These are phyloP conservation scores for Jacaranda mimosifolia DNA, from an alignment of 257 asterid genomes.

Conservation along the genomic window DNA sequence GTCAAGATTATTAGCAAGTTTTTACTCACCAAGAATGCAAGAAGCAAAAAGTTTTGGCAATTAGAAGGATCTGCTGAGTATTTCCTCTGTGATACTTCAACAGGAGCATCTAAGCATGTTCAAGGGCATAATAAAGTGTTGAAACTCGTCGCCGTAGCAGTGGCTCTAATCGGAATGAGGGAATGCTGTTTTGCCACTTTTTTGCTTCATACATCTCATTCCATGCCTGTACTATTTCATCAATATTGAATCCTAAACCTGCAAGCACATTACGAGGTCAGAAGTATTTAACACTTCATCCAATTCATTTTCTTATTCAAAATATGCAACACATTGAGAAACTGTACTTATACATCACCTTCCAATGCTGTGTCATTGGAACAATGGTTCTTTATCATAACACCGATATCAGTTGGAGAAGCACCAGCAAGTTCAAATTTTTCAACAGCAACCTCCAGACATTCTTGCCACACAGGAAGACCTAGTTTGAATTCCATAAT, in stretches of 20 bases:
- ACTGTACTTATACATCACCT: conserved; percentile 52
- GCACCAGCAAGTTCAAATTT: conserved; percentile 92
- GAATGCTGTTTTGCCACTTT: conserved; percentile 67
- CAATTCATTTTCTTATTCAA: neutral
- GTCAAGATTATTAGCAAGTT: conserved; percentile 5
- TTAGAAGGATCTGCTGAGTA: conserved; percentile 32
- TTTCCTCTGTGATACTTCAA: conserved; percentile 36
- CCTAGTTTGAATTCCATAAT: conserved; percentile 82
- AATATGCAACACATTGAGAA: conserved; percentile 15
- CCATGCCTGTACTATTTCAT: conserved; percentile 92
- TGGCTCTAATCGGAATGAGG: conserved; percentile 80
- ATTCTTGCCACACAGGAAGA: conserved; percentile 86
- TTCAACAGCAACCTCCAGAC: conserved; percentile 80
- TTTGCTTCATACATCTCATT: conserved; percentile 90
- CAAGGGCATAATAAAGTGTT: conserved; percentile 65
- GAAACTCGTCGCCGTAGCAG: conserved; percentile 75
- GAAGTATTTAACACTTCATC: conserved; percentile 29
- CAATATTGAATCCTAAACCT: conserved; percentile 86
- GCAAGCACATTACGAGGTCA: conserved; percentile 41
- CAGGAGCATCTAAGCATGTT: conserved; percentile 56
- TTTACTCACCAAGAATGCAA: conserved; percentile 54
- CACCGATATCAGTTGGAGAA: conserved; percentile 81
- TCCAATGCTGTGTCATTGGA: conserved; percentile 62
- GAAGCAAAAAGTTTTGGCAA: conserved; percentile 34
- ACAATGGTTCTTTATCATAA: conserved; percentile 86